A percentile compares a stretch with the other conserved stretches of the same genome.
Conservation (phyloP, 2,329 filamentous ascomycete genomes). For the Trichoderma endophyticum region DNA sequence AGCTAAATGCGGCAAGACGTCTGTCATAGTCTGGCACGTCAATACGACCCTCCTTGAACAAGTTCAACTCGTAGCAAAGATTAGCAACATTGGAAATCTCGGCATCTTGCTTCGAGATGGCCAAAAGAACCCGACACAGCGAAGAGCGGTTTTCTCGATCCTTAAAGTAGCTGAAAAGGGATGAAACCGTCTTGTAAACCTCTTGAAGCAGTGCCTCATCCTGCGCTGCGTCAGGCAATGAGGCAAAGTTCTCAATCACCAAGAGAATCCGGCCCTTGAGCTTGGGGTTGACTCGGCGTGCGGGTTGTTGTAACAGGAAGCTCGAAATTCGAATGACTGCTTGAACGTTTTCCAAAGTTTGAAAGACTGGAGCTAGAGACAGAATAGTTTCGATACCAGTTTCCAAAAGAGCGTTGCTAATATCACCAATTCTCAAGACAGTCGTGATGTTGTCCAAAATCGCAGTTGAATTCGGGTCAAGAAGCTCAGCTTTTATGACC, state of each 20-base stretch:
- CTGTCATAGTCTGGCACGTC: slow-evolving; percentile 87
- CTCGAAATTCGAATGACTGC: slow-evolving; percentile 76
- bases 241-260: slow-evolving; percentile 78
- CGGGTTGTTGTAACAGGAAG: slow-evolving; percentile 81
- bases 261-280: slow-evolving; percentile 78
- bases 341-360: slow-evolving; percentile 65
- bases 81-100: slow-evolving; percentile 60
- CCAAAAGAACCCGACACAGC: slow-evolving; percentile 68
- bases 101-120: slow-evolving; percentile 64
- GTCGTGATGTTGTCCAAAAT: slow-evolving; percentile 65
- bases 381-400: slow-evolving; percentile 76
- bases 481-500: slow-evolving; percentile 52
- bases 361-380: slow-evolving; percentile 68
- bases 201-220: slow-evolving; percentile 52
- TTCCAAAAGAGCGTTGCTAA: slow-evolving; percentile 72
- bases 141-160: slow-evolving; percentile 73
- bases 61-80: slow-evolving; percentile 77
- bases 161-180: slow-evolving; percentile 86
- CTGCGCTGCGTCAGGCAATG: slow-evolving; percentile 48
- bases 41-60: slow-evolving; percentile 67
- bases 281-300: slow-evolving; percentile 74
- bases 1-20: slow-evolving; percentile 71
- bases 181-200: slow-evolving; percentile 71
- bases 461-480: slow-evolving; percentile 55
- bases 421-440: slow-evolving; percentile 59